phyloP scores from a whole-genome alignment of 2,329 filamentous ascomycete genomes.

The Apiospora arundinis region DNA sequence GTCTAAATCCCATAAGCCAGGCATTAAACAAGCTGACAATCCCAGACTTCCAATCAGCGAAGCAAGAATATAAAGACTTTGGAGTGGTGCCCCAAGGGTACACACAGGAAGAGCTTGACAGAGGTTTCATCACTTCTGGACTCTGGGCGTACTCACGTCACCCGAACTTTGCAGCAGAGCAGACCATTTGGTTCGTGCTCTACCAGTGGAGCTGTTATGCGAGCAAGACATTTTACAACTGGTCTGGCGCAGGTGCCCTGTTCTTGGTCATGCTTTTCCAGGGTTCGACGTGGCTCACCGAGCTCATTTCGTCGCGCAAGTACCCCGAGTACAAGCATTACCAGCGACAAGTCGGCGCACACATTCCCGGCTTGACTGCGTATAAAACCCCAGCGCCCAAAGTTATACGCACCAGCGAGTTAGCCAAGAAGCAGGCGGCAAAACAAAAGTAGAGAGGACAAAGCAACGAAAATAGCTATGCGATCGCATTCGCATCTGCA shows the following conservation, averaged over 20 bases:
- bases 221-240: constrained; percentile 75
- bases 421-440: constrained; percentile 52
- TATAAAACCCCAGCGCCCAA: constrained; percentile 49
- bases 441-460: constrained; percentile 44
- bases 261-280: constrained; percentile 84
- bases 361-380: constrained; percentile 68
- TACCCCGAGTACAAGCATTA: constrained; percentile 90
- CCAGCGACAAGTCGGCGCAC: constrained; percentile 81
- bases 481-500: not conserved
- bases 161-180: constrained; percentile 94
- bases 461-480: not conserved
- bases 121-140: constrained; percentile 85
- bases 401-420: constrained; percentile 57
- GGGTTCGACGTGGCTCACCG: constrained; percentile 86
- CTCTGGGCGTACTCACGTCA: constrained; percentile 90
- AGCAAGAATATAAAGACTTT: constrained; percentile 74
- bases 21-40: not conserved
- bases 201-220: constrained; percentile 88
- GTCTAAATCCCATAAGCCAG: not conserved
- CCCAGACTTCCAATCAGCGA: constrained; percentile 79
- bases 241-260: constrained; percentile 74
- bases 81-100: constrained; percentile 72
- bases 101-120: constrained; percentile 78
- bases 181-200: constrained; percentile 84
- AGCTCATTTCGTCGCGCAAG: constrained; percentile 78